Conservation (phyloP, 495 filamentous ascomycete species). For the Aspergillus conjunctus region DNA sequence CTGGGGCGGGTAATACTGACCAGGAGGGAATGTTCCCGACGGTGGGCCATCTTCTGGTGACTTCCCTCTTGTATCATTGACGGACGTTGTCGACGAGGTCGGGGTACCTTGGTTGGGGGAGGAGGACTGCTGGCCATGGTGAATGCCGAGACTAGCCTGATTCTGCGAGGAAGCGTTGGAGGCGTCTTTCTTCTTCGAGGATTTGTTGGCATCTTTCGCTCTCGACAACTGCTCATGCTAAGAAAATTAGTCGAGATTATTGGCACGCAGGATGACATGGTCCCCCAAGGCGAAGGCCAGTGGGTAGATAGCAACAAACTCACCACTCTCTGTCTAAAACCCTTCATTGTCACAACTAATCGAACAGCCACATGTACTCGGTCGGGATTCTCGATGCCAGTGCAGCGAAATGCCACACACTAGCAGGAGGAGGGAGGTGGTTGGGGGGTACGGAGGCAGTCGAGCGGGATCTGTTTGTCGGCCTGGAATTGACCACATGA, state of each 20-base stretch:
- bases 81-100: slow-evolving; percentile 81
- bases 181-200: slow-evolving; percentile 88
- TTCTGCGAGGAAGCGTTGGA: slow-evolving; percentile 73
- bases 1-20: slow-evolving; percentile 38
- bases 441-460: slow-evolving; percentile 26
- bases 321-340: slow-evolving; percentile 97
- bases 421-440: slow-evolving; percentile 37
- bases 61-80: slow-evolving; percentile 85
- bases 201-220: slow-evolving; percentile 88
- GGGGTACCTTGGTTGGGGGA: slow-evolving; percentile 69
- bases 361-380: slow-evolving; percentile 47
- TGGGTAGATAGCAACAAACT: slow-evolving; percentile 44
- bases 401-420: slow-evolving; percentile 45
- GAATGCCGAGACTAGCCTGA: slow-evolving; percentile 39
- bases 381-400: slow-evolving; percentile 36
- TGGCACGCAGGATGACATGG: slow-evolving; percentile 17
- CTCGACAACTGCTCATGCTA: slow-evolving; percentile 90
- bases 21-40: slow-evolving; percentile 39
- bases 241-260: slow-evolving; percentile 35
- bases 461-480: slow-evolving; percentile 38
- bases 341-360: slow-evolving; percentile 75
- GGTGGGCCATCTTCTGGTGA: slow-evolving; percentile 64
- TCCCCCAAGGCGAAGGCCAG: slow-evolving; percentile 24
- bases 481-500: slow-evolving; percentile 38
- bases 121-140: slow-evolving; percentile 59